Evolutionary conservation across 2,329 filamentous ascomycete species (phyloP).

Genomic region (Stagonosporopsis rhizophila): DNA sequence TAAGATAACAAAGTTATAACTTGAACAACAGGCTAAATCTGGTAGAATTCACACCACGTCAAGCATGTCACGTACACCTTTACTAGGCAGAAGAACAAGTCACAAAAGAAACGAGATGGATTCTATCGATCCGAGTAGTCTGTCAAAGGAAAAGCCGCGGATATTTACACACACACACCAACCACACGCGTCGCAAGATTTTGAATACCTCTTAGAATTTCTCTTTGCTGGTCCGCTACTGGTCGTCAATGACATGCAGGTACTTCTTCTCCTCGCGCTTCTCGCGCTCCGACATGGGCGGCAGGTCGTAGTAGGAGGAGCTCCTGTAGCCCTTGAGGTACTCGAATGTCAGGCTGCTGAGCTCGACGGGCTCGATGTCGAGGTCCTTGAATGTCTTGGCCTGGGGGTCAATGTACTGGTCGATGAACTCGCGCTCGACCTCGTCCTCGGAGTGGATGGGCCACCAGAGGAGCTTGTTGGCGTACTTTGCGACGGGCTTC

Average conservation of each 20-base stretch:
- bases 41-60: too few species aligned
- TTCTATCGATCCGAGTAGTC: conserved; percentile 34
- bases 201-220: conserved; percentile 10
- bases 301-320: conserved; percentile 87
- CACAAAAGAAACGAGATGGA: conserved; percentile 31
- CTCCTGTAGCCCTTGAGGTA: conserved; percentile 95
- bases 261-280: conserved; percentile 96
- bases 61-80: too few species aligned
- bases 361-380: conserved; percentile 85
- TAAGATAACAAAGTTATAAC: too few species aligned
- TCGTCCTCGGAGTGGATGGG: conserved; percentile 81
- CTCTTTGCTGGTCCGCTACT: conserved; percentile 32
- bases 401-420: conserved; percentile 86
- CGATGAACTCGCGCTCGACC: conserved; percentile 89
- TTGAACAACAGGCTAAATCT: too few species aligned
- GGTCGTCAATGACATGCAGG: conserved; percentile 73
- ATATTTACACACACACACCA: conserved; percentile 36
- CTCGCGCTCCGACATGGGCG: conserved; percentile 93
- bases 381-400: conserved; percentile 97
- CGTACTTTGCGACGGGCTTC: conserved; percentile 73
- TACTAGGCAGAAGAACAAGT: too few species aligned
- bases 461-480: conserved; percentile 92
- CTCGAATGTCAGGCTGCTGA: conserved; percentile 87
- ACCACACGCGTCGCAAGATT: conserved; percentile 16
- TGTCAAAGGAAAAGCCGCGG: conserved; percentile 26